Evolutionary conservation across 2,329 filamentous ascomycete species (phyloP).

Genomic region (Metarhizium anisopliae): DNA sequence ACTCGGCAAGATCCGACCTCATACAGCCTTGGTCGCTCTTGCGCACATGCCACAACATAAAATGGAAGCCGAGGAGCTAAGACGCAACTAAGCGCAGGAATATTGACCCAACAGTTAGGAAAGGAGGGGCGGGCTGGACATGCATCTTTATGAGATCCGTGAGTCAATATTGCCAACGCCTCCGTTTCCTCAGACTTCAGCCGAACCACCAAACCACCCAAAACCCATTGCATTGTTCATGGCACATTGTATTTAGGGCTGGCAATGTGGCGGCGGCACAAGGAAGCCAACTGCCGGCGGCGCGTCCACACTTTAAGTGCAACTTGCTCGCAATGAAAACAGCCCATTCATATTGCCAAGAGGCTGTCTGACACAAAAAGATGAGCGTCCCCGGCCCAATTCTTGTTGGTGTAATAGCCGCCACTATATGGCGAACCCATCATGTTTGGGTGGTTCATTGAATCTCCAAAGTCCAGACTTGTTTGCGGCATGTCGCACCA

Average conservation of each 20-base stretch:
- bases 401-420: not conserved
- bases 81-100: not conserved
- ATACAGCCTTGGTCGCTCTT: not conserved
- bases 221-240: constrained; percentile 1
- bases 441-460: constrained; percentile 51
- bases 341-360: not conserved
- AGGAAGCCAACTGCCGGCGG: not conserved
- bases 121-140: not conserved
- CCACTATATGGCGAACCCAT: constrained; percentile 35
- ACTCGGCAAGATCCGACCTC: not conserved
- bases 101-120: not conserved
- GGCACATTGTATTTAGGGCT: not conserved
- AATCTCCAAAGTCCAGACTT: constrained; percentile 72
- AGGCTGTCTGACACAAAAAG: not conserved
- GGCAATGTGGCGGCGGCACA: not conserved
- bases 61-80: not conserved
- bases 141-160: constrained; percentile 3
- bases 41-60: not conserved
- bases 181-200: not conserved
- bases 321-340: not conserved
- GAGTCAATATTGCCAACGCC: not conserved
- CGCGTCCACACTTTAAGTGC: not conserved
- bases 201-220: too few species aligned
- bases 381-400: not conserved
- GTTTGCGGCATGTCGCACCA: constrained; percentile 58